Evolutionary conservation across 2,329 filamentous ascomycete species (phyloP), one percentile per base, ranked within the genome.

Genomic region (Colletotrichum tropicale): DNA sequence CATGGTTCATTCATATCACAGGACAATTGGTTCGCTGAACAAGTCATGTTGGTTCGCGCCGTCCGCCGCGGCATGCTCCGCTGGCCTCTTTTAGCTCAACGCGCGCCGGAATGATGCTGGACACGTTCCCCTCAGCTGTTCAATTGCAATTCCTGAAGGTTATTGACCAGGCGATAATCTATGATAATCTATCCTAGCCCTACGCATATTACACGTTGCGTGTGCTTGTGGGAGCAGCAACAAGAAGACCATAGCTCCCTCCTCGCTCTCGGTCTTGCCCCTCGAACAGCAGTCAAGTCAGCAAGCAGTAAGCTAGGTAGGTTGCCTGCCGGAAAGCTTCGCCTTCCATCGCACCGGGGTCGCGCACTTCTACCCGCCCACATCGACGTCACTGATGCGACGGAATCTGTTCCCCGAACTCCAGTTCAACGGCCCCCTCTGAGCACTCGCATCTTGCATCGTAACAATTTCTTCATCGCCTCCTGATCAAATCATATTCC

Each of bases 341-440:
- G 21, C 52, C 21, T n/a, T 24, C 16, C 32, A 32, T 34, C 24
- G 7, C 52, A 5, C 21, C 58, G 36, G 62, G 62, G 36, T 36
- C 24, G 61, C 61, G 61, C 52, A 71, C 34, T 71, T 43, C 67
- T 61, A n/a, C 68, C 68, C 68, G 52, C 68, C 68, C 68, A 38
- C 68, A 62, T 71, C 68, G 55, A 75, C 72, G 72, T 75, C 72
- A 75, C 68, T 26, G 38, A 48, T 62, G 24, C 36, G 6, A 66
- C 30, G 32, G 32, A 38, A 38, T 21, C 61, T 64, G 32, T 34
- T 34, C 32, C 32, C 61, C 10, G 21, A 64, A 28, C 61, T 38
- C 34, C 32, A 64, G 32, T 30, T 18, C 61, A 32, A n/a, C 5
- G 21, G 61, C 3, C 34, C 30, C 21, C 32, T 43, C 34, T 21